Percentiles rank a stretch among this genome's conserved stretches.
Conservation (phyloP, 2,329 filamentous ascomycete species). For the Colletotrichum nymphaeae region DNA sequence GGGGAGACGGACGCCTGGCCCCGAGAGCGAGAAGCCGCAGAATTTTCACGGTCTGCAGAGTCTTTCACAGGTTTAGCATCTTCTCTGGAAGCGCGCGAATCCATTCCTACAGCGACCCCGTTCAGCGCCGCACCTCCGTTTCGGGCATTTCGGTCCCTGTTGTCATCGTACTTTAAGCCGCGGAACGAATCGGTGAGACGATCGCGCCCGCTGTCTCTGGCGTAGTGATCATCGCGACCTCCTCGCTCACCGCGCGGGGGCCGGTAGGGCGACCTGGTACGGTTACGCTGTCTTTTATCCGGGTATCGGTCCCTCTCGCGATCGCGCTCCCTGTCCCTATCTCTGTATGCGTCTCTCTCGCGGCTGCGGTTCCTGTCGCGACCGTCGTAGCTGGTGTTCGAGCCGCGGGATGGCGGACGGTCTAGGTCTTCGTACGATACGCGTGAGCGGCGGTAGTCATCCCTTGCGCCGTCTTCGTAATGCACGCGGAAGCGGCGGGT, state of each 20-base stretch:
- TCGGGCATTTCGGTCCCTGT: slow-evolving; percentile 60
- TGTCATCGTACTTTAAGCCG: slow-evolving; percentile 56
- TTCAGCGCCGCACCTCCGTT: slow-evolving; percentile 71
- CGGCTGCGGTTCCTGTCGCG: slow-evolving; percentile 58
- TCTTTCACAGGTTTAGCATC: slow-evolving; percentile 77
- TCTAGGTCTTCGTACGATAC: slow-evolving; percentile 69
- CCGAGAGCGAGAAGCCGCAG: slow-evolving; percentile 44
- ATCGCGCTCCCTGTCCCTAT: slow-evolving; percentile 40
- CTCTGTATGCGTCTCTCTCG: slow-evolving; percentile 42
- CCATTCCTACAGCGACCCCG: slow-evolving; percentile 69
- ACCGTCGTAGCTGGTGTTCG: slow-evolving; percentile 60
- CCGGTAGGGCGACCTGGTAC: slow-evolving; percentile 63
- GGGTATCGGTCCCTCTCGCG: slow-evolving; percentile 55
- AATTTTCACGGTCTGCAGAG: slow-evolving; percentile 53
- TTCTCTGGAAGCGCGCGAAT: slow-evolving; percentile 68
- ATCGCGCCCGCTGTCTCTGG: slow-evolving; percentile 44
- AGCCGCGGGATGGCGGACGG: slow-evolving; percentile 57
- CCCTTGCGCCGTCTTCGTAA: slow-evolving; percentile 67
- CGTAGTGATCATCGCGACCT: slow-evolving; percentile 47
- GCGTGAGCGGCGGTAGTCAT: slow-evolving; percentile 59
- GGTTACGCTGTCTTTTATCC: slow-evolving; percentile 67
- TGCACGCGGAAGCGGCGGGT: slow-evolving; percentile 70
- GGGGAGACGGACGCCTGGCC: slow-evolving; percentile 46
- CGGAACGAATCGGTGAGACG: slow-evolving; percentile 40
- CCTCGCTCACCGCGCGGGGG: slow-evolving; percentile 50